These are phyloP conservation scores for Acidomyces sp. DNA, from an alignment of 495 filamentous ascomycete genomes.

Conservation along the genomic window DNA sequence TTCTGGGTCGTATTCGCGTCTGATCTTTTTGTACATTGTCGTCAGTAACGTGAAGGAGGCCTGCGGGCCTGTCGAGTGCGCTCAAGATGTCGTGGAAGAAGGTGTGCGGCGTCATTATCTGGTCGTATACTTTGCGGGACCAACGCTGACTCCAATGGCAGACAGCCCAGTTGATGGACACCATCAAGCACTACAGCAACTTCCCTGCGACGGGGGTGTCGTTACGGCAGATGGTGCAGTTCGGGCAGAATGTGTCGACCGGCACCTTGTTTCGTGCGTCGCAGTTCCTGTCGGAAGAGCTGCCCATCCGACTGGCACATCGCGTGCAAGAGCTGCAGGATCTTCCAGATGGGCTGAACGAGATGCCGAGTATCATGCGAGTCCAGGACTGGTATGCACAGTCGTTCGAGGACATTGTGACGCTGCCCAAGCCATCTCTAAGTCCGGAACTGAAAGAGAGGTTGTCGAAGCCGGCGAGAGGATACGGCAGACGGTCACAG, in stretches of 20 bases:
- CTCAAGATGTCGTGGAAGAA: slow-evolving; percentile 18
- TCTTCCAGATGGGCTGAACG: slow-evolving; percentile 91
- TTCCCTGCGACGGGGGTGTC: slow-evolving; percentile 96
- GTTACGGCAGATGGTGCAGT: slow-evolving; percentile 97
- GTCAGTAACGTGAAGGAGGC: too few relatives aligned
- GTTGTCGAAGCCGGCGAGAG: slow-evolving; percentile 58
- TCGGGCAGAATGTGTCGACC: slow-evolving; percentile 46
- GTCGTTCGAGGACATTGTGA: slow-evolving; percentile 97
- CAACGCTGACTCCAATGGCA: too few relatives aligned
- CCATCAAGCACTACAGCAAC: slow-evolving; percentile 88
- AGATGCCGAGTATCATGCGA: slow-evolving; percentile 93
- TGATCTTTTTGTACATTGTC: too few relatives aligned
- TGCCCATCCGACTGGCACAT: slow-evolving; percentile 91
- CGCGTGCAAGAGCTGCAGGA: slow-evolving; percentile 84
- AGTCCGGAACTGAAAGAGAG: slow-evolving; percentile 63
- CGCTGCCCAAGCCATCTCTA: slow-evolving; percentile 62
- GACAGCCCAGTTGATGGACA: slow-evolving; percentile 84
- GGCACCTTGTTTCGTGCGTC: slow-evolving; percentile 94
- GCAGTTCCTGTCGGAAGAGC: slow-evolving; percentile 95
- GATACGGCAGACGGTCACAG: slow-evolving; percentile 43
- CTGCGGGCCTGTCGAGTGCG: background rate
- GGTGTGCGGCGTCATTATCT: too few relatives aligned
- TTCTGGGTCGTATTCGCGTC: too few relatives aligned
- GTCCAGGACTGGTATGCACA: slow-evolving; percentile 98
- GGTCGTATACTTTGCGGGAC: too few relatives aligned